Evolutionary conservation across 2,329 filamentous ascomycete species (phyloP).

Genomic region (Phyllosticta citribraziliensis): DNA sequence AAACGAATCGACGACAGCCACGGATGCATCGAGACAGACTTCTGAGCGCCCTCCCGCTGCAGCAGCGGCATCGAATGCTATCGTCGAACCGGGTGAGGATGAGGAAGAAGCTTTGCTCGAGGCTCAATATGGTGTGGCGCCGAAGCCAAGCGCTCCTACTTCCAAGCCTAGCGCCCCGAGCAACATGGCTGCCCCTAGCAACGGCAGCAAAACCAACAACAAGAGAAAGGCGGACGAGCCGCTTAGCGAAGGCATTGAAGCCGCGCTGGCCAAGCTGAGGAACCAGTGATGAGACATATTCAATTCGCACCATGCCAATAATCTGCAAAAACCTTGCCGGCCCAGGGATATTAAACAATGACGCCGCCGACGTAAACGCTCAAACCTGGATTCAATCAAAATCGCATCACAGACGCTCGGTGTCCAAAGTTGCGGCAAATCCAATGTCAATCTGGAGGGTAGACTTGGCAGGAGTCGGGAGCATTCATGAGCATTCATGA

Average conservation of each 20-base stretch:
- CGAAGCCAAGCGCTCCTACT: neutral
- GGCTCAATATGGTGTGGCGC: neutral
- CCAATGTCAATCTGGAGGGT: no score
- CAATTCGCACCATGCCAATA: neutral
- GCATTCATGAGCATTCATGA: no score
- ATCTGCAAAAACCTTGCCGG: neutral
- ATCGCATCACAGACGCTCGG: no score
- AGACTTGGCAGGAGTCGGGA: no score
- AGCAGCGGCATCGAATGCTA: neutral
- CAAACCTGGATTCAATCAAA: neutral
- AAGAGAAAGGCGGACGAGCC: constrained; percentile 31
- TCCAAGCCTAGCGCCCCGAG: neutral
- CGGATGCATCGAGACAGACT: constrained; percentile 21
- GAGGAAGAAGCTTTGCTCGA: constrained; percentile 38
- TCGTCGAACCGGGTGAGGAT: constrained; percentile 25
- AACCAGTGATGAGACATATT: constrained; percentile 15
- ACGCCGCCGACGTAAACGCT: neutral
- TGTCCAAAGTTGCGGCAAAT: no score
- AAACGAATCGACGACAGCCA: constrained; percentile 16
- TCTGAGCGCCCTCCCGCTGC: constrained; percentile 19
- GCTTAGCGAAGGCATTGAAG: constrained; percentile 49
- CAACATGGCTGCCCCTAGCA: neutral
- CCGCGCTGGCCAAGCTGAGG: constrained; percentile 47
- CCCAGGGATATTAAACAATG: neutral
- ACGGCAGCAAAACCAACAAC: constrained; percentile 16